A percentile compares a stretch with the other conserved stretches of the same genome.
These are phyloP conservation scores for Elongisporangium senticosum DNA, from an alignment of 352 stramenopile genomes.

Conservation along the genomic window DNA sequence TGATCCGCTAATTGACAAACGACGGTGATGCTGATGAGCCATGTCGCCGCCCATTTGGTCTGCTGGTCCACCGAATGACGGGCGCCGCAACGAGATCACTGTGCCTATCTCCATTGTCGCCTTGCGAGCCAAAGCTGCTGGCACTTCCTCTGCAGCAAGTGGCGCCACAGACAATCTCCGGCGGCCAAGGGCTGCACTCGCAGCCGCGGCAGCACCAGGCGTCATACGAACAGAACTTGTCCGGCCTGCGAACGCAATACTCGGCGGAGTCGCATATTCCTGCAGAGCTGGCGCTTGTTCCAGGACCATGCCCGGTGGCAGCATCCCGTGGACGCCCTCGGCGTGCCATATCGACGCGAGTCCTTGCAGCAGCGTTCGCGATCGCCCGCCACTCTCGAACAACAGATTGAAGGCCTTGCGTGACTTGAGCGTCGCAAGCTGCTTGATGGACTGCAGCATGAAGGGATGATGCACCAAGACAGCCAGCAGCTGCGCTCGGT, in stretches of 20 bases:
- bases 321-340: constrained; percentile 38
- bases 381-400: constrained; percentile 52
- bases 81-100: not conserved
- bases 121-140: not conserved
- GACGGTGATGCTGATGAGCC: not conserved
- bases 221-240: not conserved
- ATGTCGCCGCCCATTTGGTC: not conserved
- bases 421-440: constrained; percentile 43
- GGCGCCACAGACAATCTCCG: not conserved
- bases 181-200: not conserved
- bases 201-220: not conserved
- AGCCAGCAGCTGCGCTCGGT: constrained; percentile 39
- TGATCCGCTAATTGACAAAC: not conserved
- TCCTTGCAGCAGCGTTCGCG: constrained; percentile 52
- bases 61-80: not conserved
- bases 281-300: constrained; percentile 39
- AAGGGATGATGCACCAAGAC: constrained; percentile 50
- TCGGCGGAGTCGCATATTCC: constrained; percentile 20
- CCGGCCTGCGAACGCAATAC: not conserved
- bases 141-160: not conserved
- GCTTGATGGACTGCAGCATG: constrained; percentile 49
- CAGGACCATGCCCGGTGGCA: constrained; percentile 23
- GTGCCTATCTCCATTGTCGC: not conserved
- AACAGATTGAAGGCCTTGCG: constrained; percentile 51
- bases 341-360: constrained; percentile 57